These are phyloP conservation scores for Heliamphora exappendiculata DNA, from an alignment of 148 eudicot species.

Conservation along the genomic window DNA sequence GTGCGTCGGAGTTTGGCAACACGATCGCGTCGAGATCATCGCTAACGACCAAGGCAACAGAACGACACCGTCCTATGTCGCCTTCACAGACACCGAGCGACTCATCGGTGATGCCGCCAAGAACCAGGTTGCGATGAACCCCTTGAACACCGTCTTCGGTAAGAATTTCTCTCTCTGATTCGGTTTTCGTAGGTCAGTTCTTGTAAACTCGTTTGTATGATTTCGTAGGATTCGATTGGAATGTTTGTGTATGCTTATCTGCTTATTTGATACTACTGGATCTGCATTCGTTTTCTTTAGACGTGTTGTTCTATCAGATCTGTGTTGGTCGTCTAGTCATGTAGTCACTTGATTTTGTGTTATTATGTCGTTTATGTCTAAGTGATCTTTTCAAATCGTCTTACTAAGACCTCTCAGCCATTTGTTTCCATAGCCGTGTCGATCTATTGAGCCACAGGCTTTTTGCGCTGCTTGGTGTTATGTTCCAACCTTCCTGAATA, in stretches of 20 bases:
- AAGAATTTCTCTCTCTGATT: slow-evolving; percentile 5
- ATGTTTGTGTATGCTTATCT: background rate
- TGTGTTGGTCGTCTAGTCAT: too few species aligned
- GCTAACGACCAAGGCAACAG: slow-evolving; percentile 40
- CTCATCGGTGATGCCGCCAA: slow-evolving; percentile 32
- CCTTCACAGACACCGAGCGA: slow-evolving; percentile 30
- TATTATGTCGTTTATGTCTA: background rate
- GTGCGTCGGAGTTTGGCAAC: slow-evolving; percentile 41
- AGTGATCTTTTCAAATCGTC: background rate
- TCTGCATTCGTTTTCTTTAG: background rate
- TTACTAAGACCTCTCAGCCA: too few species aligned
- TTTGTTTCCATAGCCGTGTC: too few species aligned
- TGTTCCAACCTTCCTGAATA: too few species aligned
- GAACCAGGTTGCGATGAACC: slow-evolving; percentile 43
- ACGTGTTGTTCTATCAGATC: background rate
- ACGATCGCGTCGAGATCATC: slow-evolving; percentile 36
- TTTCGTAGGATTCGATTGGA: background rate
- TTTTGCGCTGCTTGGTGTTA: too few species aligned
- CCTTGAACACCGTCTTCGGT: slow-evolving; percentile 36
- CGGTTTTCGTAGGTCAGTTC: background rate
- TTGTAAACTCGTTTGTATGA: background rate
- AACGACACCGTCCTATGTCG: slow-evolving; percentile 39
- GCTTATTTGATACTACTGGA: background rate
- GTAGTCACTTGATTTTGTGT: background rate
- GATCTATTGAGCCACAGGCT: too few species aligned